Conservation (phyloP, 2,329 filamentous ascomycete genomes). For the Neofusicoccum laricinum region DNA sequence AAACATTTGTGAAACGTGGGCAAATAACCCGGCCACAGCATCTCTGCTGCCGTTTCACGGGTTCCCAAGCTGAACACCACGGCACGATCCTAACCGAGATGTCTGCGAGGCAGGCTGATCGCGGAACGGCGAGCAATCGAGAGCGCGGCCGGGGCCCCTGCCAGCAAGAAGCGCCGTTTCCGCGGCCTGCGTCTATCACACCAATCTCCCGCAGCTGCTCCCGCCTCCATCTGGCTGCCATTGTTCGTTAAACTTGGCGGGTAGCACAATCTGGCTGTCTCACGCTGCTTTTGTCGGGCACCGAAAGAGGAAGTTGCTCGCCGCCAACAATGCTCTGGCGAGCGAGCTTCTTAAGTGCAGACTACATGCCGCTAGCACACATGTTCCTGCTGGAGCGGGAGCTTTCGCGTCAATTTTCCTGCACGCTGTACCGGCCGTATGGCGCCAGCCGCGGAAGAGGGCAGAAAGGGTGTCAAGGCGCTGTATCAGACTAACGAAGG, state of each 20-base stretch:
- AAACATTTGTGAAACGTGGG: constrained; percentile 1
- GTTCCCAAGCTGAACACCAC: neutral
- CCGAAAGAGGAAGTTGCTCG: neutral
- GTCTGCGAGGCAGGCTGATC: neutral
- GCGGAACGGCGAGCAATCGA: constrained; percentile 1
- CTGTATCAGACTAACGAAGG: too few species aligned
- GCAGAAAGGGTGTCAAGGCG: too few species aligned
- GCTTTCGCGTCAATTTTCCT: too few species aligned
- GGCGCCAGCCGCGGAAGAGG: too few species aligned
- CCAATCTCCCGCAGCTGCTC: neutral
- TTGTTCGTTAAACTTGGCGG: neutral
- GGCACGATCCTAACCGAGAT: constrained; percentile 5
- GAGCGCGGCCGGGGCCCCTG: neutral
- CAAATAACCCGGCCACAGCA: neutral
- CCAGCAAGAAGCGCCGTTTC: constrained; percentile 4
- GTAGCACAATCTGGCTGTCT: neutral
- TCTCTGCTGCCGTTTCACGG: neutral
- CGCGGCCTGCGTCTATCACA: constrained; percentile 11
- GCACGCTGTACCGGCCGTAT: too few species aligned
- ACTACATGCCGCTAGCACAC: too few species aligned
- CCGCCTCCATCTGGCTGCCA: neutral
- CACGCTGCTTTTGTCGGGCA: neutral
- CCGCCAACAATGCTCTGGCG: neutral
- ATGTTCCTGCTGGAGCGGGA: too few species aligned
- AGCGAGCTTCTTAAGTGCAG: too few species aligned